Percentiles rank a stretch among this genome's conserved stretches.
Evolutionary conservation across 225 moss, liverwort and hornwort genomes (phyloP).

Genomic region (Straminergon stramineum): DNA sequence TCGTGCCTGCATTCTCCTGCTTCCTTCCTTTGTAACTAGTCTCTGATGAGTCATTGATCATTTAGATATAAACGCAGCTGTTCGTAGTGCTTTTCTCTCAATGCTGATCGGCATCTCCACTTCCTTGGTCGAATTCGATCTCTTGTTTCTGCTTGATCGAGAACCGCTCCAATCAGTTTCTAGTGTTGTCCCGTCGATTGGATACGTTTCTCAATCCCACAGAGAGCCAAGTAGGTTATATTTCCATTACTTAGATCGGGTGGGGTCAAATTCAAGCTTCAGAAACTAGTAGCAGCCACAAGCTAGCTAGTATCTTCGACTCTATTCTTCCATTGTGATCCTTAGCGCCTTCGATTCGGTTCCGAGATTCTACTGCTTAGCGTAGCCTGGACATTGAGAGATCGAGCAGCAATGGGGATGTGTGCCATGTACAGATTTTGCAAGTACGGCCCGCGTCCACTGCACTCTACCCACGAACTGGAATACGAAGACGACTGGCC

Average conservation of each 20-base stretch:
- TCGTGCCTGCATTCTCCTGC: not conserved
- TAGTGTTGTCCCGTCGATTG: not conserved
- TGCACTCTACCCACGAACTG: not conserved
- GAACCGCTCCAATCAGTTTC: not conserved
- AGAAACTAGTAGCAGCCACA: too few species aligned
- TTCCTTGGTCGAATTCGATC: not conserved
- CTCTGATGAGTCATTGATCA: not conserved
- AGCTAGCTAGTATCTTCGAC: too few species aligned
- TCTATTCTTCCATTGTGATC: not conserved
- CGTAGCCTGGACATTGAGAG: not conserved
- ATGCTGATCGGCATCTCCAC: not conserved
- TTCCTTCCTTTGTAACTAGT: not conserved
- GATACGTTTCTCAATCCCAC: not conserved
- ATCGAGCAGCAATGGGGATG: constrained; percentile 26
- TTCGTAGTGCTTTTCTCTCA: not conserved
- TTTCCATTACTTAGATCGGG: not conserved
- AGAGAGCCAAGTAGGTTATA: not conserved
- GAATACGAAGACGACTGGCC: constrained; percentile 1
- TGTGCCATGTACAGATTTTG: constrained; percentile 19
- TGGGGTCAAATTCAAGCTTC: not conserved
- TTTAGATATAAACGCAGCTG: not conserved
- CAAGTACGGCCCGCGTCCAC: constrained; percentile 1
- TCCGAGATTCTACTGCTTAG: not conserved
- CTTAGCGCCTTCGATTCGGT: not conserved
- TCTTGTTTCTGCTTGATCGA: not conserved